phyloP scores from a whole-genome alignment of 2,329 filamentous ascomycete species.

The Cadophora sp. region DNA sequence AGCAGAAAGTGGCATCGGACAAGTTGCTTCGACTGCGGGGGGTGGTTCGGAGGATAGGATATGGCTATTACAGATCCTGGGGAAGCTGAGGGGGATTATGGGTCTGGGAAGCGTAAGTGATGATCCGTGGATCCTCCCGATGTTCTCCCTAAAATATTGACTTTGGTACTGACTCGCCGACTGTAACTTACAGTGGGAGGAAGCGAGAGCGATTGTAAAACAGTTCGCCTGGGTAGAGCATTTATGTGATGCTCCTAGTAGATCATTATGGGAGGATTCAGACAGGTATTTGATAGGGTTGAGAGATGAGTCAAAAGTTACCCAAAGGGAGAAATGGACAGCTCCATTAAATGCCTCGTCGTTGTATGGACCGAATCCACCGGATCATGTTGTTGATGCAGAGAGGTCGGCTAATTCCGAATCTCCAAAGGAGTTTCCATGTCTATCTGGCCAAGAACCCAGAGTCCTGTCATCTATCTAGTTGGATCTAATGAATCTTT shows the following conservation, averaged over 20 bases:
- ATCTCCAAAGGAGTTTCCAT: neutral
- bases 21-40: neutral
- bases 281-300: neutral
- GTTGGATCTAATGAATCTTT: neutral
- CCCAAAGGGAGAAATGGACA: neutral
- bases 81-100: neutral
- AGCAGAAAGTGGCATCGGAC: neutral
- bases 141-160: neutral
- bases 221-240: constrained; percentile 22
- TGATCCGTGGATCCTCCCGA: neutral
- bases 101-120: neutral
- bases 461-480: neutral
- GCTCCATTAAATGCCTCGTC: neutral
- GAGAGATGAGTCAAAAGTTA: neutral
- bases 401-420: neutral
- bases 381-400: neutral
- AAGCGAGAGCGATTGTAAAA: constrained; percentile 9
- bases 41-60: neutral
- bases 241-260: constrained; percentile 16
- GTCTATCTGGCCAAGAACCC: neutral
- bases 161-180: neutral
- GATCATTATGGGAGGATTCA: constrained; percentile 14
- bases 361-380: neutral
- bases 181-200: constrained; percentile 10
- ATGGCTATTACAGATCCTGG: constrained; percentile 19